A percentile compares a stretch with the other conserved stretches of the same genome.
These are phyloP conservation scores for Cryomyces minteri DNA, from an alignment of 495 filamentous ascomycete species.

Conservation along the genomic window DNA sequence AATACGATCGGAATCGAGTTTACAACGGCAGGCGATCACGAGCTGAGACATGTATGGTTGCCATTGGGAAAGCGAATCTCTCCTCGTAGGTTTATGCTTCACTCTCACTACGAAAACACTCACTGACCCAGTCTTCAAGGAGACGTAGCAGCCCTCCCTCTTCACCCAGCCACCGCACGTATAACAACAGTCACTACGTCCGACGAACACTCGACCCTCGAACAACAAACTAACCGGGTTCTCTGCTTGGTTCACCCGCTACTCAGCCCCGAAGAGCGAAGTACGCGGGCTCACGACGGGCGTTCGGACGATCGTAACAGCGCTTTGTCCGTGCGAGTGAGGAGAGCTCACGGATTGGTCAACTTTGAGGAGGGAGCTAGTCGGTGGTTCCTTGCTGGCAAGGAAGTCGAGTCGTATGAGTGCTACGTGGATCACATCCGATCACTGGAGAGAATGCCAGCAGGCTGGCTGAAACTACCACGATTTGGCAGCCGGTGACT, in stretches of 20 bases:
- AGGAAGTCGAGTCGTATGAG: constrained; percentile 12
- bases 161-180: constrained; percentile 4
- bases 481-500: too few species aligned
- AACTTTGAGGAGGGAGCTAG: constrained; percentile 3
- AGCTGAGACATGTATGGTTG: neutral
- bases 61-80: constrained; percentile 4
- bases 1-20: too few species aligned
- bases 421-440: neutral
- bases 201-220: neutral
- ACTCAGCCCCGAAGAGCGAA: neutral
- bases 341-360: constrained; percentile 5
- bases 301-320: neutral
- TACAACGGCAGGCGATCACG: too few species aligned
- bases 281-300: neutral
- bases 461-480: too few species aligned
- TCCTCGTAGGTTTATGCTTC: neutral
- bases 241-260: neutral
- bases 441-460: too few species aligned
- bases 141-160: constrained; percentile 3
- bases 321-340: constrained; percentile 4
- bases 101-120: neutral
- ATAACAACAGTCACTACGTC: constrained; percentile 6
- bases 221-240: neutral
- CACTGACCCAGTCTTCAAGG: constrained; percentile 1
- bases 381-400: constrained; percentile 5